Base-by-base conservation (phyloP, 805 yeast genomes). In the Wickerhamiella vanderwaltii region DNA sequence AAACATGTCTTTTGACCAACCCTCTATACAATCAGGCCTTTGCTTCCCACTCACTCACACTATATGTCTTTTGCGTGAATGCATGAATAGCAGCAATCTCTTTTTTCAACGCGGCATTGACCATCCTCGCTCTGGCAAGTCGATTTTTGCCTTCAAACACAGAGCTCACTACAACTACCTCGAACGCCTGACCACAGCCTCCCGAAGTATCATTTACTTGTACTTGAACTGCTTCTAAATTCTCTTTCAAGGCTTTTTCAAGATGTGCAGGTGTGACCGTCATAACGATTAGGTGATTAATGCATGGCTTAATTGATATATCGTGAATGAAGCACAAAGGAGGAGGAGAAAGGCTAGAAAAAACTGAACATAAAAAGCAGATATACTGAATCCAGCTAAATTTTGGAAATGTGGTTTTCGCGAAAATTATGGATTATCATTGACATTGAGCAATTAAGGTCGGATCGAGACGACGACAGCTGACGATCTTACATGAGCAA, bases 111-210 rank as follows among this genome's bases (percentile, higher is more conserved):
- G 81, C 76, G 24, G 58, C 65, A 60, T 91, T 91, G 36, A 93
- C 95, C 50, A 86, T 54, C 50, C 97, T 68, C 53, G 88, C 94
- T 55, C 99, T 72, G 66, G 77, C 73, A 38, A 91, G 66, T 58
- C 81, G 82, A 62, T 84, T 85, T 63, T 85, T 84, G 18, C 91
- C 91, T 46, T 68, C 60, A 59, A 93, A 91, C 17, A 66, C 55
- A 34, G 74, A 77, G 61, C 67, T 64, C 7, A 91, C 95, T 20
- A 93, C 87, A 5, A 83, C 72, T 25, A 86, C 95, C 29, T 93
- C 95, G 61, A 87, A 88, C 2, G 97, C 95, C 60, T 88, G 95
- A 4, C 99, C 99, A 62, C 99, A 91, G 1, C 99, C 99, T 12
- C 94, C 94, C 9, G 78, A 76, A 67, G 75, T 72, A 50, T 83